Conservation (phyloP, 2,329 filamentous ascomycete species). For the Metarhizium brunneum region DNA sequence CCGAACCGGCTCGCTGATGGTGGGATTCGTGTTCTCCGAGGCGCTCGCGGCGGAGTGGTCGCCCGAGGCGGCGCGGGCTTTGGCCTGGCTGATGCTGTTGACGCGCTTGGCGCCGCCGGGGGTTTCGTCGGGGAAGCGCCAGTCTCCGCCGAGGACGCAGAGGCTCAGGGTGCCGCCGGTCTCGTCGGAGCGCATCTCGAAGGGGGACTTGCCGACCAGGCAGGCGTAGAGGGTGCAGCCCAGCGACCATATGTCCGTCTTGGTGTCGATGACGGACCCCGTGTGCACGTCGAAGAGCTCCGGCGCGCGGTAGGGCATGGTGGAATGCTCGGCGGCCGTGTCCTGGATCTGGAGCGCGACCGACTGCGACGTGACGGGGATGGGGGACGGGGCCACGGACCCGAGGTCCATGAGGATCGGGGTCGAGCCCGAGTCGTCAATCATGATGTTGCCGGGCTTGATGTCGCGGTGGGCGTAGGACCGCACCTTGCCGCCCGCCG, state of each 20-base stretch:
- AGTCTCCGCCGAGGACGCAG: conserved; percentile 88
- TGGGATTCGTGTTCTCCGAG: conserved; percentile 23
- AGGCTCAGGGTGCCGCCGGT: conserved; percentile 89
- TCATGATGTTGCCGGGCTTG: conserved; percentile 98
- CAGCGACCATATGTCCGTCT: conserved; percentile 95
- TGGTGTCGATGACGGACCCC: conserved; percentile 82
- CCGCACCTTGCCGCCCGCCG: conserved; percentile 51
- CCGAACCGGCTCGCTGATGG: conserved; percentile 74
- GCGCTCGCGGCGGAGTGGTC: conserved; percentile 13
- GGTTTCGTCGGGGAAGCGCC: conserved; percentile 89
- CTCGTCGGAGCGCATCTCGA: conserved; percentile 92
- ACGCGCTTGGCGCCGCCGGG: conserved; percentile 43
- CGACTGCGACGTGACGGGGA: conserved; percentile 81
- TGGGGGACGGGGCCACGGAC: conserved; percentile 78
- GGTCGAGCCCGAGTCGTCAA: conserved; percentile 76
- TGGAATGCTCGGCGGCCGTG: conserved; percentile 88
- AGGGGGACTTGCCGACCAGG: conserved; percentile 91
- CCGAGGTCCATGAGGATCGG: conserved; percentile 98
- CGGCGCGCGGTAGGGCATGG: conserved; percentile 96
- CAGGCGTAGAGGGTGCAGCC: conserved; percentile 98
- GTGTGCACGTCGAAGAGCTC: conserved; percentile 98
- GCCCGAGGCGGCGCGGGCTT: conserved; percentile 15
- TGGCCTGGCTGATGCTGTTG: conserved; percentile 28
- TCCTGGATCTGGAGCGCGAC: conserved; percentile 90
- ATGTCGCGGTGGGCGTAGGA: conserved; percentile 95